Percentiles rank a stretch among this genome's conserved stretches.
These are phyloP conservation scores for Eucalyptus microcorys DNA, from an alignment of 345 rosid species.

Conservation along the genomic window DNA sequence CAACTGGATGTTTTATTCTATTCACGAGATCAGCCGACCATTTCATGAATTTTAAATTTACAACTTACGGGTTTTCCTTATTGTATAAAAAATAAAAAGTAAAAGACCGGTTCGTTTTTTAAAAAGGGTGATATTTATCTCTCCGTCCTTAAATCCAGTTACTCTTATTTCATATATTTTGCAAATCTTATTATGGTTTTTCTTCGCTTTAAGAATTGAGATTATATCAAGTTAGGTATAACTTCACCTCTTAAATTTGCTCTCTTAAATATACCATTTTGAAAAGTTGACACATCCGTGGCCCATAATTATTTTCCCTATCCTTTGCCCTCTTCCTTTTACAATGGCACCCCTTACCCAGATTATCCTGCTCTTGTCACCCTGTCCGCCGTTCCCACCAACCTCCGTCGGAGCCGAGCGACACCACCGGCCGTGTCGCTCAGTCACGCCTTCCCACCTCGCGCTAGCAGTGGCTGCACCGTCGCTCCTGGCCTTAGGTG, in stretches of 20 bases:
- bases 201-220: not conserved
- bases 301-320: not conserved
- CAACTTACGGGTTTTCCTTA: not conserved
- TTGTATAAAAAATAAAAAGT: not conserved
- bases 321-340: not conserved
- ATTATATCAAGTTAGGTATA: not conserved
- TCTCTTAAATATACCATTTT: not conserved
- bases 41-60: not conserved
- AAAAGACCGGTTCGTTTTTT: not conserved
- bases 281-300: not conserved
- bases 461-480: not conserved
- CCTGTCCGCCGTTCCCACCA: not conserved
- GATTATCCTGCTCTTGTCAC: not conserved
- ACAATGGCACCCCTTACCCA: not conserved
- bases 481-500: not conserved
- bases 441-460: not conserved
- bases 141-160: not conserved
- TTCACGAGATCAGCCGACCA: not conserved
- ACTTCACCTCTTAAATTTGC: not conserved
- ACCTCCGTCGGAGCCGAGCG: not conserved
- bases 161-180: not conserved
- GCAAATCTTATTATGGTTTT: not conserved
- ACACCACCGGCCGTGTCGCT: rapidly evolving
- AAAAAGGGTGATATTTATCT: not conserved
- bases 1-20: not conserved